Evolutionary conservation across 176 grass and related monocot genomes (phyloP).

Genomic region (Puccinellia tenuiflora): DNA sequence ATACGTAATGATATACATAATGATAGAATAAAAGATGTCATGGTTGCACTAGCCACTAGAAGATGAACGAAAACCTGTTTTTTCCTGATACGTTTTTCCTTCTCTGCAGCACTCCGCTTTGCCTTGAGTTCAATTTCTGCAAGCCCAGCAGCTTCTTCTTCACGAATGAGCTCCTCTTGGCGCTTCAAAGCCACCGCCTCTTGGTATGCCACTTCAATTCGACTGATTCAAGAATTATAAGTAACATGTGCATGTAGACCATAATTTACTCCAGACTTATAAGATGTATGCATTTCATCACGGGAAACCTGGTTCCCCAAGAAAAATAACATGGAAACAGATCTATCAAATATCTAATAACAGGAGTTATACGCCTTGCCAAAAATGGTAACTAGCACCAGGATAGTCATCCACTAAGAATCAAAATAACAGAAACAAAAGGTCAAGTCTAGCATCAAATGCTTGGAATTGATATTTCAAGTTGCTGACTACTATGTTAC

Average conservation of each 20-base stretch:
- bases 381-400: neutral
- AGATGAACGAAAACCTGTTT: conserved; percentile 56
- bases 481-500: neutral
- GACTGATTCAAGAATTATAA: conserved; percentile 51
- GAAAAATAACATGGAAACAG: conserved; percentile 6
- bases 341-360: neutral
- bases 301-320: neutral
- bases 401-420: neutral
- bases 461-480: neutral
- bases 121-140: conserved; percentile 66
- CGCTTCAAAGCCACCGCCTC: conserved; percentile 88
- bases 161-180: conserved; percentile 98
- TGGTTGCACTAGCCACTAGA: neutral
- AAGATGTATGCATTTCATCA: conserved; percentile 9
- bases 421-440: conserved; percentile 12
- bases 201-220: conserved; percentile 88
- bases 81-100: conserved; percentile 90
- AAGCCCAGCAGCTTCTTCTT: conserved; percentile 83
- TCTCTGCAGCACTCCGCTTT: conserved; percentile 66
- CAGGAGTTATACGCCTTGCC: neutral
- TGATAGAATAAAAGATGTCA: neutral
- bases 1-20: neutral
- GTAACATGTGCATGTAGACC: neutral
- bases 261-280: neutral
- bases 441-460: neutral